Base-by-base conservation (phyloP, 805 yeast species). In the Vanderwaltozyma verrucispora region DNA sequence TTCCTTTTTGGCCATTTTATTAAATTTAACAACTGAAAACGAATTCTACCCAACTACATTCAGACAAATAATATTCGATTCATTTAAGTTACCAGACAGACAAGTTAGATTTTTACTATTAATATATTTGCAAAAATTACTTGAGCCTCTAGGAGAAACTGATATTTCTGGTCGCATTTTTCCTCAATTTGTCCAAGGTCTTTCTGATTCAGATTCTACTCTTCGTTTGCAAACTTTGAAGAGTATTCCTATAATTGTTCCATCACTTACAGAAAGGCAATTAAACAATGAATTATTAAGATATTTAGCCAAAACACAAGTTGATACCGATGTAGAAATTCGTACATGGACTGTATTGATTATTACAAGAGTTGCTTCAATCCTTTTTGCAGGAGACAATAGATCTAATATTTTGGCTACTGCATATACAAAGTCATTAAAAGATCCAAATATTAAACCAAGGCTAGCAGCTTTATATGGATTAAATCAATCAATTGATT, bases 211-310 rank as follows among this genome's bases (percentile, higher is more conserved):
- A 1, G 88, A 85, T 53, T 72, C 77, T 3, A 69, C 79, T n/a
- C 75, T 89, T 29, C 67, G 96, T 44, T 82, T 82, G 46, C 84
- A 79, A 36, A 83, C 96, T 0, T 64, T 89, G 28, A 80, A 78
- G 34, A 44, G 44, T 3, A 72, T 77, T 2, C 63, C 75, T 3
- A 52, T 53, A 8, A 62, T 88, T 20, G 74, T 78, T 1, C 74
- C 76, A 16, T 75, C 75, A 48, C 69, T 89, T 2, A 71, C 83
- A 0, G 84, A 77, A 28, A 71, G 95, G 38, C 94, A 83, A 54
- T 65, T 88, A 34, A 89, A 89, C 56, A 87, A 87, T 50, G 97
- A 92, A 34, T 62, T 89, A 17, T 63, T 89, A 38, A 71, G 94
- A 46, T 70, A 75, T 38, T 64, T 89, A 38, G 97, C 97, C 0